These are phyloP conservation scores for Malbranchea zuffiana DNA, from an alignment of 2,329 filamentous ascomycete species.

Conservation along the genomic window DNA sequence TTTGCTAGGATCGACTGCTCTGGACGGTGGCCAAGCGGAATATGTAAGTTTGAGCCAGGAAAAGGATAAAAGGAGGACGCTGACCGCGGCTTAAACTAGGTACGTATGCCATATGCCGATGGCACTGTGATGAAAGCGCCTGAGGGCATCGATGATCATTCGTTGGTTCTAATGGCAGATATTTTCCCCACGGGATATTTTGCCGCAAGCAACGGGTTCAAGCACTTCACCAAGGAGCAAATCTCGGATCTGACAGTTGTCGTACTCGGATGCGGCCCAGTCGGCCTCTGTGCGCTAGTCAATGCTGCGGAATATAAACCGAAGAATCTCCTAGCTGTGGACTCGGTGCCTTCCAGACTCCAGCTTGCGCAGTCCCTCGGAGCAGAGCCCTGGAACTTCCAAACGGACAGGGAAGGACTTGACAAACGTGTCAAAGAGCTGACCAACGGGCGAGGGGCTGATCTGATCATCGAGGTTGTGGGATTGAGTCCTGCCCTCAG, in stretches of 20 bases:
- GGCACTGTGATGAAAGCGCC: slow-evolving; percentile 68
- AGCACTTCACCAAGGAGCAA: slow-evolving; percentile 46
- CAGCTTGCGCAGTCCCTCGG: slow-evolving; percentile 62
- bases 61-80: slow-evolving; percentile 9
- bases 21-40: slow-evolving; percentile 74
- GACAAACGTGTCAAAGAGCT: slow-evolving; percentile 59
- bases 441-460: slow-evolving; percentile 71
- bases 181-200: slow-evolving; percentile 83
- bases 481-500: slow-evolving; percentile 57
- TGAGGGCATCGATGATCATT: slow-evolving; percentile 58
- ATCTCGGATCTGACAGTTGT: slow-evolving; percentile 60
- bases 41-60: slow-evolving; percentile 41
- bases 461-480: slow-evolving; percentile 72
- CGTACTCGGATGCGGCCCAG: slow-evolving; percentile 72
- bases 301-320: slow-evolving; percentile 66
- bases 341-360: slow-evolving; percentile 64
- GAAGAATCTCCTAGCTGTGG: slow-evolving; percentile 65
- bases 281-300: slow-evolving; percentile 73
- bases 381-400: slow-evolving; percentile 74
- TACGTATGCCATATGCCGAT: slow-evolving; percentile 70
- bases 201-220: slow-evolving; percentile 67
- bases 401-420: slow-evolving; percentile 53
- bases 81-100: slow-evolving; percentile 24
- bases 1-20: slow-evolving; percentile 56
- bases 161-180: slow-evolving; percentile 78